These are phyloP conservation scores for Penicillium sp. DNA, from an alignment of 2,329 filamentous ascomycete species.

Conservation along the genomic window DNA sequence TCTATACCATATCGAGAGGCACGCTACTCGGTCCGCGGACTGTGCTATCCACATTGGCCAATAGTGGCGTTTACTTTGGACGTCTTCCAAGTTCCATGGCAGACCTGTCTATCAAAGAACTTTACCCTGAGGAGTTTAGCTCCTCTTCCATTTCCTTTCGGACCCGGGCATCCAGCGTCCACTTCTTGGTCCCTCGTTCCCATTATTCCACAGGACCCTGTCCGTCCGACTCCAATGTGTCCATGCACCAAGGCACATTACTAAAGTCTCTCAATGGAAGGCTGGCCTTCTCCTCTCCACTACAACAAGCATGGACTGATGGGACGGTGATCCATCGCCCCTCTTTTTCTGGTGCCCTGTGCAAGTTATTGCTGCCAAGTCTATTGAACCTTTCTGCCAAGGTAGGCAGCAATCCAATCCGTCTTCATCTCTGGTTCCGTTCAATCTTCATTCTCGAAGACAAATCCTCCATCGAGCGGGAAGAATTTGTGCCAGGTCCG, in stretches of 20 bases:
- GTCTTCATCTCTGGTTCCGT: neutral
- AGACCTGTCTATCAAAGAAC: neutral
- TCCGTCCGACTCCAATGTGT: neutral
- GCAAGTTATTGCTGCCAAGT: constrained; percentile 9
- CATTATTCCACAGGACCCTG: neutral
- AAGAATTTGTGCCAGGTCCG: neutral
- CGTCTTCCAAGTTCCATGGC: neutral
- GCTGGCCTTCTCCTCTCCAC: neutral
- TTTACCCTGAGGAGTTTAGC: neutral
- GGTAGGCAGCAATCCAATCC: constrained; percentile 16
- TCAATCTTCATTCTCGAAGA: neutral
- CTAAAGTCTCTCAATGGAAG: neutral
- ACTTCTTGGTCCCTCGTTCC: constrained; percentile 1
- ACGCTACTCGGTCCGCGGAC: neutral
- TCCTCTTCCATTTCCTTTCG: constrained; percentile 4
- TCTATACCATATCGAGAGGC: constrained; percentile 10
- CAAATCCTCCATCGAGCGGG: too few species aligned
- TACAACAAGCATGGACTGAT: neutral
- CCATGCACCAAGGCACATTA: too few species aligned
- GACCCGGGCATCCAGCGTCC: constrained; percentile 5
- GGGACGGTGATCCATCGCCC: constrained; percentile 3
- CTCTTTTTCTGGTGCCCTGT: constrained; percentile 4
- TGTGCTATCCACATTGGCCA: constrained; percentile 7
- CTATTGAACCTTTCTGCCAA: constrained; percentile 11
- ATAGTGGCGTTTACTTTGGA: neutral